phyloP scores from a whole-genome alignment of 2,329 filamentous ascomycete genomes.

The Calonectria hongkongensis region DNA sequence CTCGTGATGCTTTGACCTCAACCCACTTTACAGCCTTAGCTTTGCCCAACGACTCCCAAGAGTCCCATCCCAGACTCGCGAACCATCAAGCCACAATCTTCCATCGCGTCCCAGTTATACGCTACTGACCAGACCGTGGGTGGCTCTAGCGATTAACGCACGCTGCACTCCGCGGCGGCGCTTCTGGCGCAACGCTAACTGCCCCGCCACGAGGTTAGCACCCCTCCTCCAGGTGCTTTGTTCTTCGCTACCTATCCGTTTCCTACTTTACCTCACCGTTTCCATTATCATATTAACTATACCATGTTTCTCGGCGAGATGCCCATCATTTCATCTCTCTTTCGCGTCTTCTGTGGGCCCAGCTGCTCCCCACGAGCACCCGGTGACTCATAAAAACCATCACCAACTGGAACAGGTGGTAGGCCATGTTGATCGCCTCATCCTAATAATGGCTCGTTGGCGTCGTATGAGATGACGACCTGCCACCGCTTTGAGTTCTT shows the following conservation, averaged over 20 bases:
- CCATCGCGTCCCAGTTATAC: slow-evolving; percentile 27
- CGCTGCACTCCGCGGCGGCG: slow-evolving; percentile 46
- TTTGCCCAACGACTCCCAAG: slow-evolving; percentile 42
- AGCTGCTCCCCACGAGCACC: background rate
- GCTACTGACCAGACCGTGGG: slow-evolving; percentile 16
- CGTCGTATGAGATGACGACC: slow-evolving; percentile 45
- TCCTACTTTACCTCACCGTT: slow-evolving; percentile 24
- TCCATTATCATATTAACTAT: slow-evolving; percentile 13
- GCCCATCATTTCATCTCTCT: slow-evolving; percentile 12
- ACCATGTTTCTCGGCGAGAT: slow-evolving; percentile 16
- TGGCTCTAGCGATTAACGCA: slow-evolving; percentile 42
- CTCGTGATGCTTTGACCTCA: slow-evolving; percentile 50
- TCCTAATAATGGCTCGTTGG: slow-evolving; percentile 13
- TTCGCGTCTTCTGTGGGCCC: slow-evolving; percentile 1
- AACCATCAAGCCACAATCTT: slow-evolving; percentile 52
- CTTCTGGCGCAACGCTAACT: slow-evolving; percentile 41
- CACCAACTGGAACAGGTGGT: slow-evolving; percentile 26
- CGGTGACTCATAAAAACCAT: slow-evolving; percentile 27
- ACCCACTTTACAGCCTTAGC: slow-evolving; percentile 39
- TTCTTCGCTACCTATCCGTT: slow-evolving; percentile 31
- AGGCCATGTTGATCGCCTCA: slow-evolving; percentile 25
- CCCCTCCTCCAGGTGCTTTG: slow-evolving; percentile 37
- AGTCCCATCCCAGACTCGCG: slow-evolving; percentile 34
- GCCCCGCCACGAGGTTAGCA: slow-evolving; percentile 44
- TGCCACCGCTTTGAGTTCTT: slow-evolving; percentile 29